Evolutionary conservation across 768 basidiomycete genomes (phyloP), one percentile per base, ranked within the genome.

Genomic region (Flagelloscypha sp.): DNA sequence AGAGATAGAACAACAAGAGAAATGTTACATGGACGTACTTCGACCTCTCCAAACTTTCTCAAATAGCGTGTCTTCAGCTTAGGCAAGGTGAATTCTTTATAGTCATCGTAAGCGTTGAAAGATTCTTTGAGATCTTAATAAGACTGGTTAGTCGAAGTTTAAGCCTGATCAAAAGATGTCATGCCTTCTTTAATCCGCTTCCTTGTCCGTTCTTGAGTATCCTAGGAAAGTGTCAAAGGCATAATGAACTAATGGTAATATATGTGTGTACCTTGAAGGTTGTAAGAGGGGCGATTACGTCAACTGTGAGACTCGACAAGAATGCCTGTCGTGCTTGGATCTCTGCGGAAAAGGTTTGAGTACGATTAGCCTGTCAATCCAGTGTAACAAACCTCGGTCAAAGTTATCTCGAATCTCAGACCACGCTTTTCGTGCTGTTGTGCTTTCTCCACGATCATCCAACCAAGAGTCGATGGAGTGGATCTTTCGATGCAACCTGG

Each of bases 121-220:
- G 89, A 86, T 7, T 77, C 76, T 55, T 88, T 90, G 37, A 93
- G 57, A 52, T 93, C 90, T 50, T n/a, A n/a, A n/a, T n/a, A n/a
- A n/a, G n/a, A n/a, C n/a, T n/a, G n/a, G n/a, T n/a, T n/a, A n/a
- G n/a, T n/a, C n/a, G n/a, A n/a, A n/a, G n/a, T n/a, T n/a, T n/a
- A n/a, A n/a, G n/a, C n/a, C n/a, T n/a, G n/a, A n/a, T n/a, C n/a
- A n/a, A n/a, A n/a, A n/a, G n/a, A n/a, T n/a, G n/a, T n/a, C n/a
- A n/a, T n/a, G n/a, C n/a, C n/a, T n/a, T 94, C 90, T 54, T 84
- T 88, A 55, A 95, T 83, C 18, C 87, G 78, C 52, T 87, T 86
- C 30, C 86, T 72, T n/a, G 88, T 93, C 24, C 92, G 75, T 36
- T 88, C 86, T 62, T 94, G 90, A 8, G 81, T 83, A 47, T 93